A percentile compares a stretch with the other conserved stretches of the same genome.
Evolutionary conservation across 2,329 filamentous ascomycete species (phyloP).

Genomic region (Alternaria alternata): DNA sequence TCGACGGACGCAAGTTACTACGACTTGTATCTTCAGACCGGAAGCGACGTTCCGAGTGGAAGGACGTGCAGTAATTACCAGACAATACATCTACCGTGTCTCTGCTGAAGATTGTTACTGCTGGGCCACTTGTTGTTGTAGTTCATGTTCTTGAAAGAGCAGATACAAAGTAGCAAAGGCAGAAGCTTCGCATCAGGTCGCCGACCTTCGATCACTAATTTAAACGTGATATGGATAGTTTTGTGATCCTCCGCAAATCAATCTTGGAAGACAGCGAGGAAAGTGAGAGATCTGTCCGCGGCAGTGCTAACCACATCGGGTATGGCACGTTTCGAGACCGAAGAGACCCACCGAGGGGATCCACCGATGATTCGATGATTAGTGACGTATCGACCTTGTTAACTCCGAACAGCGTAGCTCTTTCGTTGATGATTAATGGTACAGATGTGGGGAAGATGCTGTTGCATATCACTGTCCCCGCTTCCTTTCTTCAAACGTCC

Average conservation of each 20-base stretch:
- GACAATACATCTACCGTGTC: conserved; percentile 63
- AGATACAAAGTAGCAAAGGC: neutral
- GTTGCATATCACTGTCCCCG: neutral
- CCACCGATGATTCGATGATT: conserved; percentile 3
- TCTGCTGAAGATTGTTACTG: conserved; percentile 46
- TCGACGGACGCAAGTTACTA: conserved; percentile 54
- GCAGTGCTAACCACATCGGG: conserved; percentile 7
- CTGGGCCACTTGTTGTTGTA: neutral
- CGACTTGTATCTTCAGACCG: conserved; percentile 63
- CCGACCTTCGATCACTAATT: neutral
- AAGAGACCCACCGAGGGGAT: neutral
- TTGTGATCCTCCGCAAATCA: neutral
- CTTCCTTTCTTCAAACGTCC: neutral
- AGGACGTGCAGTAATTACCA: conserved; percentile 64
- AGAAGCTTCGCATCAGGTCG: neutral
- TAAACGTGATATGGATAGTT: neutral
- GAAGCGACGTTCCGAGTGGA: conserved; percentile 59
- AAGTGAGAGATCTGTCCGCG: conserved; percentile 1
- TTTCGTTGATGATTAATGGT: conserved; percentile 10
- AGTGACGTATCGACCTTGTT: conserved; percentile 18
- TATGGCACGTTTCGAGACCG: neutral
- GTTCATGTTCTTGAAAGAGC: neutral
- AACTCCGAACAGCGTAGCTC: conserved; percentile 7
- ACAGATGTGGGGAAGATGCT: neutral
- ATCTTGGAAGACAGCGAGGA: neutral